Evolutionary conservation across 2,329 filamentous ascomycete genomes (phyloP).

Genomic region (Exophiala calicioides): DNA sequence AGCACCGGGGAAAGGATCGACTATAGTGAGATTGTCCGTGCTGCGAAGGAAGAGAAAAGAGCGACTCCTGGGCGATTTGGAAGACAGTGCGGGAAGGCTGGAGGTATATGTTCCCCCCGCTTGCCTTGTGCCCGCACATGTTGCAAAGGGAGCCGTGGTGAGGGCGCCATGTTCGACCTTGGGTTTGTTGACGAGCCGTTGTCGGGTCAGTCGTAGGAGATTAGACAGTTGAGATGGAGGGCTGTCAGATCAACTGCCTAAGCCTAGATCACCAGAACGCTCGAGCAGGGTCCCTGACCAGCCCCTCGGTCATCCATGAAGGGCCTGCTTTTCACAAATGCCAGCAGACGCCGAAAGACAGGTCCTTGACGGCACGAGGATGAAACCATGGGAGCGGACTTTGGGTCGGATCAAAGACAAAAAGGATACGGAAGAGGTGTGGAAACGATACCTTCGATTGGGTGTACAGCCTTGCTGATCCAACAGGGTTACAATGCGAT

Average conservation of each 20-base stretch:
- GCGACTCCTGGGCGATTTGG: conserved; percentile 10
- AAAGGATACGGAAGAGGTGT: conserved; percentile 18
- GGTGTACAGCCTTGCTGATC: conserved; percentile 1
- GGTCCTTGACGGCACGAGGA: conserved; percentile 4
- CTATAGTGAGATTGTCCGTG: conserved; percentile 17
- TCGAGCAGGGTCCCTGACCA: conserved; percentile 2
- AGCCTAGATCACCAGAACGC: conserved; percentile 9
- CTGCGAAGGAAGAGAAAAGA: conserved; percentile 18
- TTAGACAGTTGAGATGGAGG: conserved; percentile 24
- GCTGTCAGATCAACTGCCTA: conserved; percentile 24
- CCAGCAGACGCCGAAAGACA: not conserved
- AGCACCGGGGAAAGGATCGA: conserved; percentile 17
- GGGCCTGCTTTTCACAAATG: not conserved
- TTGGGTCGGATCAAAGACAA: conserved; percentile 8
- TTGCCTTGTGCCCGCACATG: not conserved
- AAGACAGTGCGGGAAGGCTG: conserved; percentile 5
- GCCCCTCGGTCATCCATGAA: not conserved
- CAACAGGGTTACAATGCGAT: conserved; percentile 8
- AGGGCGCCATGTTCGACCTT: conserved; percentile 18
- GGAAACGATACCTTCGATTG: conserved; percentile 11
- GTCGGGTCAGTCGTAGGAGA: conserved; percentile 20
- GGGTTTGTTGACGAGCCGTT: conserved; percentile 8
- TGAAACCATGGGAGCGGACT: not conserved
- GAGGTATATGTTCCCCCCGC: conserved; percentile 22
- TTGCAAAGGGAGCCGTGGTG: conserved; percentile 1